Evolutionary conservation across 2,329 filamentous ascomycete genomes (phyloP), one percentile per base, ranked within the genome.

Genomic region (Sporothrix brunneoviolacea): DNA sequence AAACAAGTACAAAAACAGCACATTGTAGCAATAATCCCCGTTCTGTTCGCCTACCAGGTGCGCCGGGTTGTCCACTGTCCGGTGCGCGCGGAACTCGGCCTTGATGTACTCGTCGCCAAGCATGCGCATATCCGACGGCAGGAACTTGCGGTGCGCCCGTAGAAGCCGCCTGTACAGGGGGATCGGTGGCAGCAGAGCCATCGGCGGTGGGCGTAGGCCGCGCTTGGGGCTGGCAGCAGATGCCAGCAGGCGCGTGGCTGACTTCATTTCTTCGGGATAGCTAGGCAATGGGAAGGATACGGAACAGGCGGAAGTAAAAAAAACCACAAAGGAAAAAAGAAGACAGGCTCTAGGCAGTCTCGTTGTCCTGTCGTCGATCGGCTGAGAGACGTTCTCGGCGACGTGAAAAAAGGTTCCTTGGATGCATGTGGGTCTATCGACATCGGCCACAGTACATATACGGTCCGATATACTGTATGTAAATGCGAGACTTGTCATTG

Each of bases 101-200:
- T 94, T 96, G 65, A 97, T 76, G 68, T 97, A 98, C 65, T 90
- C 82, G 63, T 98, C 93, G 4, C 93, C 93, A 8, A 98, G 71
- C 4, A 95, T 52, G 32, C 93, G 82, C 82, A 82, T 80, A 49
- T 95, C 85, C 2, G 69, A 60, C 0, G 84, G 82, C 9, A 98
- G 72, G 60, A 85, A 78, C 62, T 84, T 88, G 58, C 93, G 81
- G 69, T 98, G 93, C 4, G 87, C 83, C 57, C 93, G 84, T 27
- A 98, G 75, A 22, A 98, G 71, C 32, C 93, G 83, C 53, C 93
- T 81, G 72, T 97, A 98, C 8, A 98, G 78, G 3, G 84, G 88
- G 42, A 97, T 86, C 0, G 91, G 91, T 6, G 91, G 90, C 35
- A 96, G 77, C 12, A 96, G 77, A 36, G 88, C 87, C 64, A 86